A percentile compares a stretch with the other conserved stretches of the same genome.
Conservation (phyloP, 2,329 filamentous ascomycete species). For the Paraphaeosphaeria sporulosa region DNA sequence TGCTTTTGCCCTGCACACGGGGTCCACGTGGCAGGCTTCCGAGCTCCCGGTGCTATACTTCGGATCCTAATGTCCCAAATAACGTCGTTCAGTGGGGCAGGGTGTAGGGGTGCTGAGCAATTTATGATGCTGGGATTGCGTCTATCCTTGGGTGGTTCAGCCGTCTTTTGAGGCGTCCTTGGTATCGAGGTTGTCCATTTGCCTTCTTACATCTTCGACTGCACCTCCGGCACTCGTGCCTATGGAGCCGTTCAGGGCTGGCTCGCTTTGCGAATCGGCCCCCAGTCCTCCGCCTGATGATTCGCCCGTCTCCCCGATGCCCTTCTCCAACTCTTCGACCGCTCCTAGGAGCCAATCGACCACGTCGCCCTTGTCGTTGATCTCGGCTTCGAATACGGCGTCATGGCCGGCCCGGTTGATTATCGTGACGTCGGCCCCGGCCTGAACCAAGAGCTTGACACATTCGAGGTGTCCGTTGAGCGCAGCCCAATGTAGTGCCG, state of each 20-base stretch:
- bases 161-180: slow-evolving; percentile 31
- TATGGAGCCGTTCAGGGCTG: slow-evolving; percentile 23
- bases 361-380: slow-evolving; percentile 58
- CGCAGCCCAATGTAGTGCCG: slow-evolving; percentile 91
- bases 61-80: slow-evolving; percentile 8
- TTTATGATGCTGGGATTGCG: slow-evolving; percentile 28
- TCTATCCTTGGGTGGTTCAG: slow-evolving; percentile 30
- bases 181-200: slow-evolving; percentile 43
- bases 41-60: slow-evolving; percentile 19
- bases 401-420: slow-evolving; percentile 85
- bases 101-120: slow-evolving; percentile 29
- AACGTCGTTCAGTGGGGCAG: slow-evolving; percentile 12
- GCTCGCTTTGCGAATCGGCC: slow-evolving; percentile 19
- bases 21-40: slow-evolving; percentile 28
- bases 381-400: slow-evolving; percentile 59
- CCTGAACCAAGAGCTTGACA: slow-evolving; percentile 78
- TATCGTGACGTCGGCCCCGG: slow-evolving; percentile 78
- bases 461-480: slow-evolving; percentile 84
- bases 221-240: slow-evolving; percentile 23
- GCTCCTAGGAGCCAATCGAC: slow-evolving; percentile 57
- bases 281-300: slow-evolving; percentile 33
- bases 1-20: slow-evolving; percentile 12
- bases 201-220: slow-evolving; percentile 41
- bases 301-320: slow-evolving; percentile 46
- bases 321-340: slow-evolving; percentile 53